Conservation (phyloP, 1,139 yeast species). For the Blastobotrys apis region DNA sequence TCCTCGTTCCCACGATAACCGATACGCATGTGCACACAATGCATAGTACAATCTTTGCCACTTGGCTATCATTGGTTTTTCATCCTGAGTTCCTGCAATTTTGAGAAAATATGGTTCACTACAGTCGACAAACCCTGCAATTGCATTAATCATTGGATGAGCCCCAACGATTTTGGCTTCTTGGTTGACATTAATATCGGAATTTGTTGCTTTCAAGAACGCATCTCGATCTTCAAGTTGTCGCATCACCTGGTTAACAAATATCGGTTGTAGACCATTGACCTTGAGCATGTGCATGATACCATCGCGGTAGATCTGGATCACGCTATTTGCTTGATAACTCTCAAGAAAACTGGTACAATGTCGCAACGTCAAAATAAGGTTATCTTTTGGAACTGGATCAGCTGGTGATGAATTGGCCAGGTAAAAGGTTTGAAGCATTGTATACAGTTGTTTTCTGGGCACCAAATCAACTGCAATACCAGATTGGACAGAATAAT, state of each 20-base stretch:
- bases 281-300: no score
- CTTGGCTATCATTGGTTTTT: no score
- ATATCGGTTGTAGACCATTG: no score
- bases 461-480: neutral
- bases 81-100: neutral
- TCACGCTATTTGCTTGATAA: neutral
- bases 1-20: constrained; percentile 13
- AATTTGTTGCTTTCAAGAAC: neutral
- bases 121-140: neutral
- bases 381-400: neutral
- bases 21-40: constrained; percentile 5
- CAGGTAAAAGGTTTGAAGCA: neutral
- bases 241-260: neutral
- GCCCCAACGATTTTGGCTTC: neutral
- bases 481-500: neutral
- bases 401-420: neutral
- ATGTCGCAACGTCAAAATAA: neutral
- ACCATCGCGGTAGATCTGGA: neutral
- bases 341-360: neutral
- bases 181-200: neutral
- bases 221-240: constrained; percentile 8
- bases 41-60: neutral
- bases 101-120: constrained; percentile 1
- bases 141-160: constrained; percentile 1
- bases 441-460: constrained; percentile 3